phyloP scores from a whole-genome alignment of 2,329 filamentous ascomycete genomes.

The Cephalotrichum gorgonifer region DNA sequence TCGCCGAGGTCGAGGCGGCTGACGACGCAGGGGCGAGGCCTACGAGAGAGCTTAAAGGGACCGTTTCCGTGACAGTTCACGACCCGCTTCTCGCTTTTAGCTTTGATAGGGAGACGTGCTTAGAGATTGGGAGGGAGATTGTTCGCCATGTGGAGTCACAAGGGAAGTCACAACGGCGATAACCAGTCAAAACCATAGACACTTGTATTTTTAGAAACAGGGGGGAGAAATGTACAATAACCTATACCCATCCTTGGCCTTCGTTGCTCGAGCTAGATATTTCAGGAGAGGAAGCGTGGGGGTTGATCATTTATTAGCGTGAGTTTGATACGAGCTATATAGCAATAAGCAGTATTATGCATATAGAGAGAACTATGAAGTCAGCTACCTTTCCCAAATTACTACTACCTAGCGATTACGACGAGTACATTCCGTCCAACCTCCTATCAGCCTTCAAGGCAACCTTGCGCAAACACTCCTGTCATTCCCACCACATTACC shows the following conservation, averaged over 20 bases:
- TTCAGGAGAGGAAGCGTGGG: too few relatives aligned
- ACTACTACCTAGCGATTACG: background rate
- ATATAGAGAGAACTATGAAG: background rate
- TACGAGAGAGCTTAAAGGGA: slow-evolving; percentile 5
- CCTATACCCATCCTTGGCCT: too few relatives aligned
- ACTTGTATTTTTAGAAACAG: background rate
- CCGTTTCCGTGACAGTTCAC: slow-evolving; percentile 5
- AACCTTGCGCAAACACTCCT: background rate
- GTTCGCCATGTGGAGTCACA: background rate
- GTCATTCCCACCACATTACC: background rate
- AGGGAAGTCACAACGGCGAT: background rate
- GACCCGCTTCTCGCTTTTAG: slow-evolving; percentile 1
- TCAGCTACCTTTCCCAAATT: background rate
- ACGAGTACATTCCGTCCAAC: background rate
- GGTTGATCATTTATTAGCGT: too few relatives aligned
- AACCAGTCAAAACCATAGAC: background rate
- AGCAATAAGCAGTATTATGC: background rate
- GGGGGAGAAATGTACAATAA: background rate
- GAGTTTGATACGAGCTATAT: background rate
- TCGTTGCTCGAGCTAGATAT: too few relatives aligned
- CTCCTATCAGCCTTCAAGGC: background rate
- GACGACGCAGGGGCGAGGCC: background rate
- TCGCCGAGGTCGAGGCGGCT: background rate
- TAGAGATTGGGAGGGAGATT: slow-evolving; percentile 6
- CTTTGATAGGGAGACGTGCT: background rate